Base-by-base conservation (phyloP, 495 filamentous ascomycete species). In the Penicillium daleae region DNA sequence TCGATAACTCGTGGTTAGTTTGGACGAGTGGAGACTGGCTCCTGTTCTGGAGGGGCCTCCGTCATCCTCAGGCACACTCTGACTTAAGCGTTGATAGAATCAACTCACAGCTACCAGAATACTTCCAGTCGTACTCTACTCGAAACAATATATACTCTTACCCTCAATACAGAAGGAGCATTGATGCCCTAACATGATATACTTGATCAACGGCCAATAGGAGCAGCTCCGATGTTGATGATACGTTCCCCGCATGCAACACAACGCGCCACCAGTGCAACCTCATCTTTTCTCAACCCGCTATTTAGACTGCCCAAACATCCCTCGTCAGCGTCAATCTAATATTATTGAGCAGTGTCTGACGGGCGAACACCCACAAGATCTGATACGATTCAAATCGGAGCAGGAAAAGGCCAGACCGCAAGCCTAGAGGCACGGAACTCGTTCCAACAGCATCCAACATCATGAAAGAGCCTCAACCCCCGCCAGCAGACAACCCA, bases 401-500 rank as follows among this genome's bases (percentile, higher is more conserved):
- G 24, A 29, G 24, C 3, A 9, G 15, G 24, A n/a, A 12, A 24
- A 48, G 9, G 21, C 44, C 44, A 48, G 19, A 7, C 9, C 24
- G 0, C 24, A 27, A 26, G 24, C 46, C 13, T 39, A 39, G 4
- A 3, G 4, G 24, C 46, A 27, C 13, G 6, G 22, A 29, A n/a
- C 24, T 13, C 46, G 13, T 22, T 46, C 4, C 19, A 12, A 51
- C 49, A 22, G 6, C n/a, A 9, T 54, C 32, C 51, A 33, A 21
- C 50, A 70, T 24, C 26, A 77, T 77, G 73, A 72, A 74, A 65
- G 69, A 71, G 57, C 62, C 66, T 31, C 56, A 64, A 6, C 62
- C 61, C 19, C 55, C 68, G 6, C 48, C 61, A 35, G 15, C 52
- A 37, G 49, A 63, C 51, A 37, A 55, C 17, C 56, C 44, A 6